phyloP scores from a whole-genome alignment of 768 basidiomycete genomes.

The Russula sp. region DNA sequence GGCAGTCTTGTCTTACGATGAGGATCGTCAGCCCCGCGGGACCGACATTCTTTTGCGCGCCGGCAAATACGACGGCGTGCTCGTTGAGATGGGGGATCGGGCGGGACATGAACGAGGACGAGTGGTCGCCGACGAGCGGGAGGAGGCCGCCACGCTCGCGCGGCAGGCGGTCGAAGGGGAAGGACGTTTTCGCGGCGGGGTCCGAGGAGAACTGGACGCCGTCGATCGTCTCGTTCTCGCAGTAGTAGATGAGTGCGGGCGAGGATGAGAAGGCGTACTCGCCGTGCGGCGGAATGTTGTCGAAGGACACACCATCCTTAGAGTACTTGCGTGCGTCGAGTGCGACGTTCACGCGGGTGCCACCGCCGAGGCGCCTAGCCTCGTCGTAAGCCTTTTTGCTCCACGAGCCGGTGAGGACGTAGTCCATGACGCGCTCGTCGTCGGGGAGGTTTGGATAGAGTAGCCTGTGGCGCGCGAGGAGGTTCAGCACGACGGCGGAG shows the following conservation, averaged over 20 bases:
- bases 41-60: slow-evolving; percentile 96
- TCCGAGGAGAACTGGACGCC: slow-evolving; percentile 80
- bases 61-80: slow-evolving; percentile 93
- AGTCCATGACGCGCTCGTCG: slow-evolving; percentile 66
- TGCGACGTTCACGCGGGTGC: slow-evolving; percentile 56
- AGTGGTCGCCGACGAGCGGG: slow-evolving; percentile 92
- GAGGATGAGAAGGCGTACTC: slow-evolving; percentile 71
- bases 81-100: slow-evolving; percentile 82
- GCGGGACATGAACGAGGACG: slow-evolving; percentile 93
- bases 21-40: slow-evolving; percentile 89
- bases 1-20: slow-evolving; percentile 91
- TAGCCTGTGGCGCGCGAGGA: slow-evolving; percentile 79
- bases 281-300: slow-evolving; percentile 67
- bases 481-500: slow-evolving; percentile 85
- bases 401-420: slow-evolving; percentile 91
- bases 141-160: slow-evolving; percentile 48
- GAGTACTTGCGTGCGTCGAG: slow-evolving; percentile 60
- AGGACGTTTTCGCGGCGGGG: slow-evolving; percentile 47
- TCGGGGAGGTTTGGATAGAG: slow-evolving; percentile 52
- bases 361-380: slow-evolving; percentile 58
- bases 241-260: slow-evolving; percentile 92
- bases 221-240: slow-evolving; percentile 98
- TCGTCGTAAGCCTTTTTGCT: slow-evolving; percentile 81
- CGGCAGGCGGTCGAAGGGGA: slow-evolving; percentile 63
- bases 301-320: slow-evolving; percentile 60